Conservation (phyloP, 2,329 filamentous ascomycete species). For the Fusarium irregulare region DNA sequence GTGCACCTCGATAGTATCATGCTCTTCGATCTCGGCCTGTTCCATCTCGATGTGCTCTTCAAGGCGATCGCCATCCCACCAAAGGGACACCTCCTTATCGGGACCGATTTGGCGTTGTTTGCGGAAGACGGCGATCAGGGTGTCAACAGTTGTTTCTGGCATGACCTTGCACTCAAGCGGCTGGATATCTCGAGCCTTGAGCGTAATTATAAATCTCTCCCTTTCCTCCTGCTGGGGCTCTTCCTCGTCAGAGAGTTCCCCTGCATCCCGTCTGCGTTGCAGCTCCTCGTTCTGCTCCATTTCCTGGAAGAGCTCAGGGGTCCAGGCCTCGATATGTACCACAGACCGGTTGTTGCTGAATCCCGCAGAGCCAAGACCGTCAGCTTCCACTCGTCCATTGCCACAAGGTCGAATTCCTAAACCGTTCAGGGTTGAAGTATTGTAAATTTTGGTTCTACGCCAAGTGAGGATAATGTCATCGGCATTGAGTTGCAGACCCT, state of each 20-base stretch:
- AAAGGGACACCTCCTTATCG: conserved; percentile 68
- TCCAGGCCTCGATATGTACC: conserved; percentile 84
- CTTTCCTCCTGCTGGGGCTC: conserved; percentile 42
- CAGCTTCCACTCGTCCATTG: conserved; percentile 56
- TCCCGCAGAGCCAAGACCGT: conserved; percentile 54
- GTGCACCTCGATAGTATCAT: conserved; percentile 80
- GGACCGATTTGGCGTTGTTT: conserved; percentile 62
- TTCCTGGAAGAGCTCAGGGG: conserved; percentile 67
- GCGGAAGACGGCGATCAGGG: conserved; percentile 72
- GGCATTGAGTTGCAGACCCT: conserved; percentile 49
- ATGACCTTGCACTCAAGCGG: conserved; percentile 64
- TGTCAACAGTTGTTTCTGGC: conserved; percentile 68
- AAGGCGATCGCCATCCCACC: conserved; percentile 81
- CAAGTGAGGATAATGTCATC: conserved; percentile 80
- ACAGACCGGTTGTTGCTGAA: conserved; percentile 79
- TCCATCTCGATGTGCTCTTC: conserved; percentile 69
- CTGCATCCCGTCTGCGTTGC: conserved; percentile 57
- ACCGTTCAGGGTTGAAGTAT: conserved; percentile 77
- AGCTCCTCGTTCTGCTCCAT: conserved; percentile 63
- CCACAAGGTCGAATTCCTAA: conserved; percentile 67
- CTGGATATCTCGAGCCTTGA: conserved; percentile 64
- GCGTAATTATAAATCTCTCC: conserved; percentile 61
- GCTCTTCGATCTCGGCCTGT: conserved; percentile 78
- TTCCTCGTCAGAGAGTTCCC: conserved; percentile 53
- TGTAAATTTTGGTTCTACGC: conserved; percentile 77